Percentiles rank a stretch among this genome's conserved stretches.
These are phyloP conservation scores for Cyamopsis tetragonoloba DNA, from an alignment of 306 rosid genomes.

Conservation along the genomic window DNA sequence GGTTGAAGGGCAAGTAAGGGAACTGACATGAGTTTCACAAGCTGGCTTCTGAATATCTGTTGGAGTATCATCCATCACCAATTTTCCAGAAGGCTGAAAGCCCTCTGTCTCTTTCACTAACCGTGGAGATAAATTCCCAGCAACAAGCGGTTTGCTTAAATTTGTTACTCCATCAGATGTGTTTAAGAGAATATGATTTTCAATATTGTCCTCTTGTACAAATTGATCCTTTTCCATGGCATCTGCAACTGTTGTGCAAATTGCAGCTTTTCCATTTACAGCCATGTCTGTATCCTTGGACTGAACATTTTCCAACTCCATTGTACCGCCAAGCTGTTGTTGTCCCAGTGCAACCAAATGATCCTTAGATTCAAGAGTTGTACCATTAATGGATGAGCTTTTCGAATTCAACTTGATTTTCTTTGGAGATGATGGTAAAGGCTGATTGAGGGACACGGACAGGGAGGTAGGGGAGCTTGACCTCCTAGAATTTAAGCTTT, in stretches of 20 bases:
- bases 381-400: constrained; percentile 28
- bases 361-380: constrained; percentile 26
- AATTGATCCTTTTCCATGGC: constrained; percentile 25
- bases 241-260: constrained; percentile 18
- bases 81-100: constrained; percentile 20
- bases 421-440: constrained; percentile 21
- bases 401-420: constrained; percentile 32
- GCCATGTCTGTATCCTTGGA: constrained; percentile 14
- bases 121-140: constrained; percentile 30
- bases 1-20: constrained; percentile 30
- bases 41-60: constrained; percentile 19
- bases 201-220: constrained; percentile 26
- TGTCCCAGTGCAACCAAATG: constrained; percentile 23
- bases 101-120: constrained; percentile 18
- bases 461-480: constrained; percentile 40
- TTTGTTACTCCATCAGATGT: constrained; percentile 22
- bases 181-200: background rate
- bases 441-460: constrained; percentile 40
- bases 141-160: constrained; percentile 22
- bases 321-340: constrained; percentile 12
- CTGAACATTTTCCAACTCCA: constrained; percentile 23
- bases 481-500: constrained; percentile 37
- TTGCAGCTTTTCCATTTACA: constrained; percentile 28
- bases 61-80: constrained; percentile 21
- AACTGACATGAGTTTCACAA: constrained; percentile 26